phyloP scores from a whole-genome alignment of 129 eudicot species.

The Artemisia annua region DNA sequence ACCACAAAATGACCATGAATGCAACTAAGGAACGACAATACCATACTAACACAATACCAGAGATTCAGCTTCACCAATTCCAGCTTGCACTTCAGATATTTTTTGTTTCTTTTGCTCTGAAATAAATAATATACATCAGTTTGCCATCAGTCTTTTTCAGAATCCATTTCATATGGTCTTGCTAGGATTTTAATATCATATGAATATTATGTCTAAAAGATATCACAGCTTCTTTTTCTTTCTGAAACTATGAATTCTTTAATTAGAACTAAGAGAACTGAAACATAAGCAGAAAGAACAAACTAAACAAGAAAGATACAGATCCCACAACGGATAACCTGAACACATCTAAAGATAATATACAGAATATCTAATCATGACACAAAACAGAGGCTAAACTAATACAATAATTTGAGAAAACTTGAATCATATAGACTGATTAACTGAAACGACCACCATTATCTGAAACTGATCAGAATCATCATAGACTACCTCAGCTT shows the following conservation, averaged over 20 bases:
- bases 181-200: conserved; percentile 2
- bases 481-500: not conserved
- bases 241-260: not conserved
- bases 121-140: conserved; percentile 26
- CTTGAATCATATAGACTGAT: not conserved
- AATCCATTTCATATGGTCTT: not conserved
- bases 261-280: conserved; percentile 3
- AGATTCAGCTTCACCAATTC: conserved; percentile 65
- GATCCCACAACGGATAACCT: not conserved
- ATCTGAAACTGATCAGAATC: conserved; percentile 13
- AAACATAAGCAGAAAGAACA: not conserved
- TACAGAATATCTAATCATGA: not conserved
- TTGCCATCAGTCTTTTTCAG: not conserved
- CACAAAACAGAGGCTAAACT: not conserved
- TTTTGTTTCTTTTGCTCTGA: conserved; percentile 74
- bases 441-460: not conserved
- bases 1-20: not conserved
- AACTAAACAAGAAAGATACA: not conserved
- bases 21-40: conserved; percentile 4
- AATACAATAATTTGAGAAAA: not conserved
- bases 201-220: not conserved
- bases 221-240: not conserved
- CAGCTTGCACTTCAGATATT: conserved; percentile 53
- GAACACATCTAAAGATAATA: not conserved
- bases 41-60: conserved; percentile 39